A percentile compares a stretch with the other conserved stretches of the same genome.
Evolutionary conservation across 2,329 filamentous ascomycete species (phyloP).

Genomic region (Fusarium napiforme): DNA sequence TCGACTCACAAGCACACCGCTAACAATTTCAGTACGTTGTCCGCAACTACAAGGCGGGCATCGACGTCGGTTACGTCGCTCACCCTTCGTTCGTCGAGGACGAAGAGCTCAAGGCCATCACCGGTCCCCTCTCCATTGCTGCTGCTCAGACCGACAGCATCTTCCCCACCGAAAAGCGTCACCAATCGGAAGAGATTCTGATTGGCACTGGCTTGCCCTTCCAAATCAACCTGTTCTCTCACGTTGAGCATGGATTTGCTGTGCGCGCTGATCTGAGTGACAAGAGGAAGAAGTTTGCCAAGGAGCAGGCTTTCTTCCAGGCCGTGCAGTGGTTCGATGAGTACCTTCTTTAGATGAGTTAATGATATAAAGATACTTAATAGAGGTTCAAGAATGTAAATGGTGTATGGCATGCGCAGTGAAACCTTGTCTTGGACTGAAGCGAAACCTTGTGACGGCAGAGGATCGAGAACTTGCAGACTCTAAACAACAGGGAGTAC

Average conservation of each 20-base stretch:
- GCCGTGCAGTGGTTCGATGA: conserved; percentile 80
- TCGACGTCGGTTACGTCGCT: conserved; percentile 70
- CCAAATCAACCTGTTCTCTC: conserved; percentile 76
- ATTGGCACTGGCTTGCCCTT: conserved; percentile 64
- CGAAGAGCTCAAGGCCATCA: conserved; percentile 67
- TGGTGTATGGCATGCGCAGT: neutral
- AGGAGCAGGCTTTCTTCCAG: conserved; percentile 82
- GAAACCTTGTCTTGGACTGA: conserved; percentile 13
- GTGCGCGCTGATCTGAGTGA: conserved; percentile 70
- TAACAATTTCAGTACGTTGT: conserved; percentile 67
- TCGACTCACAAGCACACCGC: rapidly evolving
- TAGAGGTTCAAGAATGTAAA: neutral
- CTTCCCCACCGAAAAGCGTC: conserved; percentile 66
- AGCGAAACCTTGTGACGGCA: conserved; percentile 1
- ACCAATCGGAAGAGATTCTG: conserved; percentile 69
- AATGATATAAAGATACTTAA: neutral
- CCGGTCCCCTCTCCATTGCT: conserved; percentile 68
- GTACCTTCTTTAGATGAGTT: conserved; percentile 39
- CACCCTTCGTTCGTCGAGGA: conserved; percentile 72
- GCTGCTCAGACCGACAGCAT: conserved; percentile 71
- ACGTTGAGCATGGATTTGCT: conserved; percentile 78
- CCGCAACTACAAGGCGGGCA: conserved; percentile 68
- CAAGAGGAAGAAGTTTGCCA: conserved; percentile 70
- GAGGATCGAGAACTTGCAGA: neutral
- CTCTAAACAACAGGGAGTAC: neutral